Conservation (phyloP, 495 filamentous ascomycete genomes). For the Aspergillus coremiiformis region DNA sequence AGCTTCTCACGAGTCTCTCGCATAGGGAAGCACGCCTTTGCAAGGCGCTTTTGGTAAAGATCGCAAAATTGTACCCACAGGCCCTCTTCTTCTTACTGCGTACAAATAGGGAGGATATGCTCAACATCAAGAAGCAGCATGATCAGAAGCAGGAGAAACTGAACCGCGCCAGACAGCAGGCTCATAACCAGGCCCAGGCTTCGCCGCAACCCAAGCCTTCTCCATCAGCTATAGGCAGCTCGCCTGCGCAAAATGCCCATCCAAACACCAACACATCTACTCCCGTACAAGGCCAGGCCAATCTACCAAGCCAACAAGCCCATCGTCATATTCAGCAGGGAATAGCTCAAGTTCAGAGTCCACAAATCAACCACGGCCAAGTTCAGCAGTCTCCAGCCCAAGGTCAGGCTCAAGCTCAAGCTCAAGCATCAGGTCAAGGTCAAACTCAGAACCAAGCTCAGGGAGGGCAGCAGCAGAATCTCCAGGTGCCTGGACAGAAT, state of each 20-base stretch:
- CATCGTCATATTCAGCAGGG: conserved; percentile 24
- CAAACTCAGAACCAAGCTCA: conserved; percentile 25
- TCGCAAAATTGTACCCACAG: conserved; percentile 92
- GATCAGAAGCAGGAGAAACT: conserved; percentile 68
- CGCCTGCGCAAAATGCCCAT: conserved; percentile 38
- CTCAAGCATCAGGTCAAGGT: conserved; percentile 17
- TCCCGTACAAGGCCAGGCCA: conserved; percentile 19
- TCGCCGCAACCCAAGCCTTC: conserved; percentile 47
- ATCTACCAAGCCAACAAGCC: conserved; percentile 27
- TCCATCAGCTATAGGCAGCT: conserved; percentile 43
- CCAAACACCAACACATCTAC: conserved; percentile 22
- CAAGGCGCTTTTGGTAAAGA: conserved; percentile 75
- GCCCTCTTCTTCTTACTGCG: conserved; percentile 89
- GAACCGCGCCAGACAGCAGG: conserved; percentile 33
- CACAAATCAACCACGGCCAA: conserved; percentile 13
- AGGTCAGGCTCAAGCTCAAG: conserved; percentile 21
- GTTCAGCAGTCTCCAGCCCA: conserved; percentile 18
- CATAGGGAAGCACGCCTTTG: conserved; percentile 86
- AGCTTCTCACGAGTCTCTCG: conserved; percentile 80
- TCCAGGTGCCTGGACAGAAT: conserved; percentile 37
- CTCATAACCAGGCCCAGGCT: conserved; percentile 30
- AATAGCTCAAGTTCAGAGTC: conserved; percentile 21
- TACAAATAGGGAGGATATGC: conserved; percentile 92
- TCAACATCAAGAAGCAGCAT: conserved; percentile 79
- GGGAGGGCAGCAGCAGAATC: conserved; percentile 29